Base-by-base conservation (phyloP, 495 filamentous ascomycete species). In the Annulohypoxylon stygium region DNA sequence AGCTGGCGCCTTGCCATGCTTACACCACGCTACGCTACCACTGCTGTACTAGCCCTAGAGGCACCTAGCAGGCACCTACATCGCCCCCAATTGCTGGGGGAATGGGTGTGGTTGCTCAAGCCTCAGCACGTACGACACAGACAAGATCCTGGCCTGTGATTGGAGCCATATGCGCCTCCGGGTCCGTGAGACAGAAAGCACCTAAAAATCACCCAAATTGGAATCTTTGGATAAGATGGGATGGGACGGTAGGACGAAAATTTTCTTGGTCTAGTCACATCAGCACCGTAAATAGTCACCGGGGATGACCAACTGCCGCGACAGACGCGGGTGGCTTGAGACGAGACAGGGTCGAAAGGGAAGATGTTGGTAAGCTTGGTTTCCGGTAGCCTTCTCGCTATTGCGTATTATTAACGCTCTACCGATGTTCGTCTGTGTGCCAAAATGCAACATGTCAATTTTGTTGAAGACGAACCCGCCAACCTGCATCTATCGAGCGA, bases 301-400 rank as follows among this genome's bases (percentile, higher is more conserved):
- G 50, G 63, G 39, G 47, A 62, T 57, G 48, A 62, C 63, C 67
- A 75, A 71, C 72, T 75, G 67, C 67, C 72, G 67, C 67, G 72
- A 75, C 37, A 67, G 72, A 71, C 72, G 67, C 67, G 58, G 51
- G 16, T 63, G 45, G 57, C 54, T 68, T 25, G 55, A 61, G 62
- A 70, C 37, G 47, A 30, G 43, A 47, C 43, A 47, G n/a, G 60
- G 61, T 30, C 23, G 25, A 43, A 45, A 30, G 11, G 62, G 11
- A 16, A 60, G 71, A 63, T 62, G 39, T 61, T 61, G 25, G 25
- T 16, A 43, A 43, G 39, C 2, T 14, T 41, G 10, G 6, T 33
- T 34, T 20, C 36, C 25, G 25, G 53, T 16, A 16, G 10, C 53
- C 33, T 57, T 57, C 10, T 33, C 16, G 18, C 10, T 54, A 54